These are phyloP conservation scores for Penicillium cosmopolitanum DNA, from an alignment of 495 filamentous ascomycete genomes.

Conservation along the genomic window DNA sequence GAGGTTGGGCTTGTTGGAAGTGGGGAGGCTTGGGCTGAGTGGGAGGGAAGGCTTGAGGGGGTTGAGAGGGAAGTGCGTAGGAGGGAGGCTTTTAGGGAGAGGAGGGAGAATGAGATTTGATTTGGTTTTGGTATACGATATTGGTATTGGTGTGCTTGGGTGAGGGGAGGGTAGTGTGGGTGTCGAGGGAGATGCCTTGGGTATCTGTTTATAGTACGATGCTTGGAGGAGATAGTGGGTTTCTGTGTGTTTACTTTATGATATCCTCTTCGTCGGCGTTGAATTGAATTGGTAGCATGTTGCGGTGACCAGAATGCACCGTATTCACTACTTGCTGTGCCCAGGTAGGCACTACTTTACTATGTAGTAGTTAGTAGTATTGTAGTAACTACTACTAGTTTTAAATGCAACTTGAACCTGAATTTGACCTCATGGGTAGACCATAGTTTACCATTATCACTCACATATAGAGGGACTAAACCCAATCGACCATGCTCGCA, in stretches of 20 bases:
- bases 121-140: background rate
- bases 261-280: conserved; percentile 12
- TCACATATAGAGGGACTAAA: too few species aligned
- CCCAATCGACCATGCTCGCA: too few species aligned
- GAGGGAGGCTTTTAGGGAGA: conserved; percentile 50
- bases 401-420: too few species aligned
- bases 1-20: conserved; percentile 68
- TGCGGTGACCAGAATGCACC: too few species aligned
- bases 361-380: too few species aligned
- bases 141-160: background rate
- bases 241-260: conserved; percentile 2
- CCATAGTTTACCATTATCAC: background rate
- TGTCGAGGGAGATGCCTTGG: background rate
- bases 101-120: conserved; percentile 46
- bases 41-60: conserved; percentile 68
- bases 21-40: conserved; percentile 73
- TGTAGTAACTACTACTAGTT: too few species aligned
- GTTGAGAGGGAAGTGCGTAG: conserved; percentile 69
- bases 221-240: too few species aligned
- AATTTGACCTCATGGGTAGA: background rate
- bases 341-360: too few species aligned
- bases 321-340: too few species aligned
- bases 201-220: too few species aligned
- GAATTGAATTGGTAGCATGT: background rate
- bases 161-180: background rate